phyloP scores from a whole-genome alignment of 495 filamentous ascomycete species.

The Daldinia caldariorum region DNA sequence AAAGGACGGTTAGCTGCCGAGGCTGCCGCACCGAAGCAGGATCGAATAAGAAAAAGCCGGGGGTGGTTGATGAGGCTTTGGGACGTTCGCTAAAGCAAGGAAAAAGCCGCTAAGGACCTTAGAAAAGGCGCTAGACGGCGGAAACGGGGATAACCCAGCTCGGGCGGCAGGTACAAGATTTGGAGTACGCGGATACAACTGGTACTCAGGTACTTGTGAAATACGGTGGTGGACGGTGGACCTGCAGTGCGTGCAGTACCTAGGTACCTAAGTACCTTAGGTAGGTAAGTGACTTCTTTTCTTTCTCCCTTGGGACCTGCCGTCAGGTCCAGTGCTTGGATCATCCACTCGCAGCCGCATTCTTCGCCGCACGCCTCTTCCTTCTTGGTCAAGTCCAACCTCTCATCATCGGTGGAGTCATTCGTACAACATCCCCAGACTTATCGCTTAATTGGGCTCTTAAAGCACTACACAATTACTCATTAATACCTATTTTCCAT shows the following conservation, averaged over 20 bases:
- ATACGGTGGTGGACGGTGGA: no score
- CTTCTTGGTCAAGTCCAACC: conserved; percentile 39
- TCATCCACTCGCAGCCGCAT: conserved; percentile 44
- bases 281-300: conserved; percentile 16
- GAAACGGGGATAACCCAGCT: conserved; percentile 41
- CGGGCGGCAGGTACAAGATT: conserved; percentile 28
- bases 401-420: conserved; percentile 26
- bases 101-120: conserved; percentile 32
- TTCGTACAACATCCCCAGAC: conserved; percentile 36
- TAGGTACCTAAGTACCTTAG: no score
- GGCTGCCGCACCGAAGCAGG: conserved; percentile 18
- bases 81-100: conserved; percentile 10
- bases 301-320: conserved; percentile 25
- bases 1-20: conserved; percentile 30
- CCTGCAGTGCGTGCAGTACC: no score
- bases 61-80: conserved; percentile 40
- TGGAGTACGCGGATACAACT: conserved; percentile 7
- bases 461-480: no score
- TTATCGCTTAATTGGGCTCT: conserved; percentile 30
- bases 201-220: neutral
- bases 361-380: conserved; percentile 47
- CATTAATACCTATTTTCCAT: no score
- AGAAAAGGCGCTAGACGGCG: conserved; percentile 29
- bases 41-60: conserved; percentile 32
- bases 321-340: conserved; percentile 29